These are phyloP conservation scores for Paraphoma chrysanthemicola DNA, from an alignment of 2,329 filamentous ascomycete species.

Conservation along the genomic window DNA sequence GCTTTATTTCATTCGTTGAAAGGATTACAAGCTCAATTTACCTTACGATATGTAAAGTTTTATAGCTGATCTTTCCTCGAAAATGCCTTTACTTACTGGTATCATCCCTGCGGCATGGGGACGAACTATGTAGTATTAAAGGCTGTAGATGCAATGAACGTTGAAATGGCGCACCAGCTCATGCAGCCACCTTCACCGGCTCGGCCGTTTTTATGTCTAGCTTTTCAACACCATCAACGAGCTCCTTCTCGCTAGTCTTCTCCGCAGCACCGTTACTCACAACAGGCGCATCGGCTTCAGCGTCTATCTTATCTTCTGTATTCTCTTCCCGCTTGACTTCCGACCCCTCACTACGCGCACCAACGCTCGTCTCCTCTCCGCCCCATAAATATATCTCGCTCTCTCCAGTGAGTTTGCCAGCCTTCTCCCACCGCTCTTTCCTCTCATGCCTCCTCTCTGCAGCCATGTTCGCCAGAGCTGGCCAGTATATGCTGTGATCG, in stretches of 20 bases:
- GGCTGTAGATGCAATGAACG: not conserved
- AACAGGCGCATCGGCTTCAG: not conserved
- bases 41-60: not conserved
- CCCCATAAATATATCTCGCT: constrained; percentile 87
- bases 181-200: constrained; percentile 17
- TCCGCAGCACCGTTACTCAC: constrained; percentile 3
- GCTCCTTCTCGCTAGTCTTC: constrained; percentile 14
- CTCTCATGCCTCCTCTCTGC: constrained; percentile 69
- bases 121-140: not conserved
- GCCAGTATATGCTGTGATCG: constrained; percentile 89
- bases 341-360: constrained; percentile 1
- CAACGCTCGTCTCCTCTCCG: constrained; percentile 50
- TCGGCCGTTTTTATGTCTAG: constrained; percentile 33
- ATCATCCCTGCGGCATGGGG: no score
- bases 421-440: constrained; percentile 76
- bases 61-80: no score
- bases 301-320: not conserved
- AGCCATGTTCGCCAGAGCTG: constrained; percentile 76
- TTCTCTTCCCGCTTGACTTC: constrained; percentile 1
- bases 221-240: constrained; percentile 29
- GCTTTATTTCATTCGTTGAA: no score
- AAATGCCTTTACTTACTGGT: no score
- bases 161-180: not conserved
- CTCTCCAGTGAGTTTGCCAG: constrained; percentile 83
- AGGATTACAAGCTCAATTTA: not conserved